Evolutionary conservation across 2,329 filamentous ascomycete species (phyloP).

Genomic region (Grosmannia serpens): DNA sequence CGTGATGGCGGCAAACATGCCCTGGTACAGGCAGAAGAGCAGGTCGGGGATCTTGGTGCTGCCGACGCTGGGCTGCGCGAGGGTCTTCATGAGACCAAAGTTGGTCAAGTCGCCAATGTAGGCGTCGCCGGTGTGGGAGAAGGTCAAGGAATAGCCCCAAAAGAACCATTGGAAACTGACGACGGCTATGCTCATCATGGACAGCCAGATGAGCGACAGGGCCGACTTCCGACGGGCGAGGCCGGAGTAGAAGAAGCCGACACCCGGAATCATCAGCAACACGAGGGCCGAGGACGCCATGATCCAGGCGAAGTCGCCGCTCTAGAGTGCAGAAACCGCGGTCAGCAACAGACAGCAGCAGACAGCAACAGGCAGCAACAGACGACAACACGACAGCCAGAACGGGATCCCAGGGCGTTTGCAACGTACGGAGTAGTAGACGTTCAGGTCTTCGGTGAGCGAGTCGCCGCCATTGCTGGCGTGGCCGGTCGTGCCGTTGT

Average conservation of each 20-base stretch:
- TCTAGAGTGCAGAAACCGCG: conserved; percentile 29
- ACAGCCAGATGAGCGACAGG: conserved; percentile 74
- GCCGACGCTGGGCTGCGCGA: conserved; percentile 65
- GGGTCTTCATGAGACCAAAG: conserved; percentile 68
- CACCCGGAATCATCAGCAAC: conserved; percentile 84
- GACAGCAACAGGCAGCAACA: not conserved
- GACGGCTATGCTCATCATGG: conserved; percentile 68
- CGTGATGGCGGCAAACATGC: conserved; percentile 86
- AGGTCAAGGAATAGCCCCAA: conserved; percentile 82
- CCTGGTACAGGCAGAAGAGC: conserved; percentile 75
- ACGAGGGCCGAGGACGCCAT: conserved; percentile 67
- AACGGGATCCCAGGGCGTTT: not conserved
- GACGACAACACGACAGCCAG: too few relatives aligned
- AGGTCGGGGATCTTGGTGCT: conserved; percentile 65
- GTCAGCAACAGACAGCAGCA: not conserved
- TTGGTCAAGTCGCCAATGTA: conserved; percentile 74
- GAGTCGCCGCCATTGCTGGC: conserved; percentile 40
- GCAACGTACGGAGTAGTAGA: conserved; percentile 48
- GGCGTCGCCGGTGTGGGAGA: conserved; percentile 65
- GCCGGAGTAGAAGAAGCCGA: conserved; percentile 91
- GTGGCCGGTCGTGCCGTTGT: conserved; percentile 37
- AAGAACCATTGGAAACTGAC: conserved; percentile 92
- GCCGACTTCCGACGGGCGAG: conserved; percentile 83
- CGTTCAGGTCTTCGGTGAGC: conserved; percentile 60
- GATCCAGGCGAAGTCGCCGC: conserved; percentile 76